Base-by-base conservation (phyloP, 1,284 basidiomycete species). In the Rhodotorula sp. region DNA sequence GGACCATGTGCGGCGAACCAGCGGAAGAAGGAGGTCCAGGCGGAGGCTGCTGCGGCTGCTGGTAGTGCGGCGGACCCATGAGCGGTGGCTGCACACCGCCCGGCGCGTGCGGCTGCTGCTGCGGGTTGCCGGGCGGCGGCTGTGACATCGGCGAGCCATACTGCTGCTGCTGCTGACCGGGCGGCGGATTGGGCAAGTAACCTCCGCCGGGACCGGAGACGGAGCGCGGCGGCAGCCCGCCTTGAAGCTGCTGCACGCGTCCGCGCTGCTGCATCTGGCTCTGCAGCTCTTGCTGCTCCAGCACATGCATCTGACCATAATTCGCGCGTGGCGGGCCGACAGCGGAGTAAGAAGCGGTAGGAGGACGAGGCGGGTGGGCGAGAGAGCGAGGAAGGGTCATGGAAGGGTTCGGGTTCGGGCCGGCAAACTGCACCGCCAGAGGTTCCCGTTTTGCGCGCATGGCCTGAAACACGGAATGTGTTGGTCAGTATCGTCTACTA, bases 271-370 rank as follows among this genome's bases (percentile, higher is more conserved):
- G 73, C 73, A 74, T 71, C 64, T 75, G 74, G 21, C 60, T 63
- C 67, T 75, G 74, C 21, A 75, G 59, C 46, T 75, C 71, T 56
- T 75, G 74, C 63, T 75, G 74, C 60, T 75, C 71, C 50, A 75
- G 69, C 13, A 75, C 74, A 56, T 75, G 74, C 62, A 71, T 68
- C 52, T 75, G 74, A 12, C 64, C 68, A 42, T 71, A 68, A 16
- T 53, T 45, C 1, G 69, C 57, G 16, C 74, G 69, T 14, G 59
- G 60, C 9, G 69, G 68, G 5, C 56, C 65, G 23, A 50, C 56
- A 25, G 62, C 53, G 50, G 63, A 19, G 21, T 42, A 27, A 34
- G 52, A 34, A 44, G 57, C 7, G 45, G 46, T 14, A 50, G 46
- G 53, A 5, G 48, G 23, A 48, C 72, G 73, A n/a, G 73, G 44